Conservation (phyloP, 805 yeast genomes). For the Wickerhamiella bombiphila region DNA sequence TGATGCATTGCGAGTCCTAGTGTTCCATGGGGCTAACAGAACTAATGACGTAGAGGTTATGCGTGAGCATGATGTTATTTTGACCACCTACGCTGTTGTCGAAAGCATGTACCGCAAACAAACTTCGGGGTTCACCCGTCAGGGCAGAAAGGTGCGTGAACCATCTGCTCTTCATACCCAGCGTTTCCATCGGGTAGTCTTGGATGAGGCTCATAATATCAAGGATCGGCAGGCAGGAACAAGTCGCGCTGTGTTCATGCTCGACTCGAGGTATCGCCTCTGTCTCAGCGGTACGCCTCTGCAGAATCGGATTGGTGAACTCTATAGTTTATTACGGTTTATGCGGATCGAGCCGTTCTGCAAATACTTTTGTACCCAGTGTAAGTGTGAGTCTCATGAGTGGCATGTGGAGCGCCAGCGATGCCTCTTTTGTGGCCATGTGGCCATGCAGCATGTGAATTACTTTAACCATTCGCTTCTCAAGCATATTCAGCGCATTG, state of each 20-base stretch:
- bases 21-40: slow-evolving; percentile 80
- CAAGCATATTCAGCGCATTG: slow-evolving; percentile 78
- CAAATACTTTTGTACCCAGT: slow-evolving; percentile 81
- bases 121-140: slow-evolving; percentile 65
- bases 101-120: slow-evolving; percentile 80
- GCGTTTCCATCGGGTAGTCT: slow-evolving; percentile 66
- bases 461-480: slow-evolving; percentile 91
- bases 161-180: slow-evolving; percentile 58
- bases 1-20: slow-evolving; percentile 47
- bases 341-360: slow-evolving; percentile 75
- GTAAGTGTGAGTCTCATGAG: slow-evolving; percentile 66
- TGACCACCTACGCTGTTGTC: slow-evolving; percentile 85
- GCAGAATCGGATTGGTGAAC: slow-evolving; percentile 92
- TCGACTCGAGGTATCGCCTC: slow-evolving; percentile 65
- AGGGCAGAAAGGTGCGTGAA: slow-evolving; percentile 56
- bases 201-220: slow-evolving; percentile 96
- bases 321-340: slow-evolving; percentile 82
- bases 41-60: slow-evolving; percentile 44
- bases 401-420: slow-evolving; percentile 82
- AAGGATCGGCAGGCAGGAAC: slow-evolving; percentile 91
- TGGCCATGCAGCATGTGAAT: slow-evolving; percentile 89
- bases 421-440: slow-evolving; percentile 79
- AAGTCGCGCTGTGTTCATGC: slow-evolving; percentile 72
- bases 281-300: slow-evolving; percentile 94
- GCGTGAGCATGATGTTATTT: slow-evolving; percentile 52